Conservation (phyloP, 1,139 yeast species). For the Pichia sp. region DNA sequence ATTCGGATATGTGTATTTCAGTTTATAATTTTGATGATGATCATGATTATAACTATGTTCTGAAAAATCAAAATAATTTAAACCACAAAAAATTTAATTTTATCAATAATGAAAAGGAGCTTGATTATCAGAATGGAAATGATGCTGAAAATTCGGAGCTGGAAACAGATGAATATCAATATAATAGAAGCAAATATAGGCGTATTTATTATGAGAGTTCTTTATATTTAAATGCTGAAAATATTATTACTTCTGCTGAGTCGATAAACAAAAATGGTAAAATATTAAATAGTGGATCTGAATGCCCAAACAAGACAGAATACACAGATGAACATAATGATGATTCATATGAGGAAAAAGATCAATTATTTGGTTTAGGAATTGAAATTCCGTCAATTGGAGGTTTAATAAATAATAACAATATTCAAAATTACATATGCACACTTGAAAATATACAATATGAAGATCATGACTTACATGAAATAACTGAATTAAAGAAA, state of each 20-base stretch:
- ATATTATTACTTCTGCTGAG: too few relatives aligned
- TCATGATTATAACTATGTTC: too few relatives aligned
- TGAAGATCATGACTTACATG: neutral
- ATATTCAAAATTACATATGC: conserved; percentile 5
- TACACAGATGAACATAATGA: too few relatives aligned
- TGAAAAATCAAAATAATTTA: neutral
- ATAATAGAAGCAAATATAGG: too few relatives aligned
- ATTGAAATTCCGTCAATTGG: conserved; percentile 4
- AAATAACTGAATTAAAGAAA: neutral
- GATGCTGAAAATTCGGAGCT: too few relatives aligned
- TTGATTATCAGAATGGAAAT: too few relatives aligned
- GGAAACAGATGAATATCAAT: too few relatives aligned
- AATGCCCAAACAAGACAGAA: too few relatives aligned
- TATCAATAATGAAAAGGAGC: neutral
- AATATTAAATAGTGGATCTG: too few relatives aligned
- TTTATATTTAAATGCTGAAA: too few relatives aligned
- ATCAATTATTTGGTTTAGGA: conserved; percentile 5
- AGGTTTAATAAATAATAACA: conserved; percentile 3
- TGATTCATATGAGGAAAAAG: conserved; percentile 1
- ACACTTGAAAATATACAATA: conserved; percentile 4
- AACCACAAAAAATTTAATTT: neutral
- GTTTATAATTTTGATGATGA: neutral
- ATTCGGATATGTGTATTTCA: conserved; percentile 1
- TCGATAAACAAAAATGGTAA: too few relatives aligned
- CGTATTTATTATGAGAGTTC: too few relatives aligned